These are phyloP conservation scores for Pseudogymnoascus sp. DNA, from an alignment of 2,329 filamentous ascomycete species.

Conservation along the genomic window DNA sequence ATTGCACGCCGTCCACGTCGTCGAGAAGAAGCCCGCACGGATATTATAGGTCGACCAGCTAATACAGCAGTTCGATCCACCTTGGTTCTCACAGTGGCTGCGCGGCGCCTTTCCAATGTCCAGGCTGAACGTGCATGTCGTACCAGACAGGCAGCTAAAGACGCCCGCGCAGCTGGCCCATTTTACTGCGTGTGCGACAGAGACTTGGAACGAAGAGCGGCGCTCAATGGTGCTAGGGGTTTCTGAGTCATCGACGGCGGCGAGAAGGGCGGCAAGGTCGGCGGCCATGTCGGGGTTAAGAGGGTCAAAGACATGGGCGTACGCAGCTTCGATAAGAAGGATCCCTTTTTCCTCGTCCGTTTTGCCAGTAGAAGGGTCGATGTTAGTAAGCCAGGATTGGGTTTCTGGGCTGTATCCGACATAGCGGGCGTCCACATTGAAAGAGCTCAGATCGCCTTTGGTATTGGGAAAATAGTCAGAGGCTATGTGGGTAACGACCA, in stretches of 20 bases:
- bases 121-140: neutral
- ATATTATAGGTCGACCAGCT: neutral
- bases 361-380: neutral
- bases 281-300: neutral
- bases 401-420: neutral
- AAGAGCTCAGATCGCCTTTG: neutral
- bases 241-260: neutral
- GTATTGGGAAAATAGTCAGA: neutral
- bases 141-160: neutral
- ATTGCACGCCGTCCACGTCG: neutral
- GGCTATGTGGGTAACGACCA: neutral
- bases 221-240: neutral
- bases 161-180: neutral
- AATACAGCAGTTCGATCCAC: neutral
- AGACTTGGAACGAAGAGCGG: neutral
- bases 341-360: neutral
- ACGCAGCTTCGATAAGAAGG: neutral
- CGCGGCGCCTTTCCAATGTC: neutral
- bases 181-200: neutral
- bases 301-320: neutral
- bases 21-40: neutral
- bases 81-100: neutral
- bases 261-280: neutral
- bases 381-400: neutral
- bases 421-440: neutral